Evolutionary conservation across 331 rosid genomes (phyloP).

Genomic region (Prunus yedoensis): DNA sequence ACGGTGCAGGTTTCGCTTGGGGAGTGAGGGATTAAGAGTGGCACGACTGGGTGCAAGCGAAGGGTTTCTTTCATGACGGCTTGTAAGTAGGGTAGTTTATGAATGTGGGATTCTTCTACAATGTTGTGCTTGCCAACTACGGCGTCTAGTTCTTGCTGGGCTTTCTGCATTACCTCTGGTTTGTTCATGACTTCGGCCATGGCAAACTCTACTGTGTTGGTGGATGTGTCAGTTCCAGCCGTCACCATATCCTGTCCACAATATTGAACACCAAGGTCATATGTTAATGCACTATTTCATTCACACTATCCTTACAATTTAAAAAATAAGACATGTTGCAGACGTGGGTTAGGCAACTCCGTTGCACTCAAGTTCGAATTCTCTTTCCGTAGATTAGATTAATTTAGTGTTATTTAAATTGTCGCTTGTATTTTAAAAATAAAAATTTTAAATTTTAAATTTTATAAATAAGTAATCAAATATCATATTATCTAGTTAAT

Average conservation of each 20-base stretch:
- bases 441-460: too few relatives aligned
- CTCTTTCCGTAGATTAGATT: rapidly evolving
- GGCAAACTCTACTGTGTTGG: conserved; percentile 68
- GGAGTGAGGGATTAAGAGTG: conserved; percentile 65
- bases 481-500: too few relatives aligned
- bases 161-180: conserved; percentile 38
- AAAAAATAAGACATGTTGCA: too few relatives aligned
- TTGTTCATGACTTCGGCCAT: conserved; percentile 58
- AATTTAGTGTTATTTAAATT: too few relatives aligned
- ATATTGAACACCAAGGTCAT: background rate
- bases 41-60: conserved; percentile 61
- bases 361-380: too few relatives aligned
- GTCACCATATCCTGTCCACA: conserved; percentile 60
- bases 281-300: too few relatives aligned
- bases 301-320: too few relatives aligned
- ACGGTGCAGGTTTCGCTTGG: conserved; percentile 52
- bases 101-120: conserved; percentile 72
- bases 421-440: too few relatives aligned
- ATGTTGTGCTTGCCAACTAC: conserved; percentile 53
- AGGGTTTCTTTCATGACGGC: conserved; percentile 85
- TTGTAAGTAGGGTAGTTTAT: conserved; percentile 46
- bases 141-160: conserved; percentile 49
- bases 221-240: conserved; percentile 71
- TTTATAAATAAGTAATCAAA: too few relatives aligned
- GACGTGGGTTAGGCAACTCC: too few relatives aligned